Evolutionary conservation across 2,329 filamentous ascomycete genomes (phyloP), one percentile per base, ranked within the genome.

Genomic region (Clarireedia homoeocarpa): DNA sequence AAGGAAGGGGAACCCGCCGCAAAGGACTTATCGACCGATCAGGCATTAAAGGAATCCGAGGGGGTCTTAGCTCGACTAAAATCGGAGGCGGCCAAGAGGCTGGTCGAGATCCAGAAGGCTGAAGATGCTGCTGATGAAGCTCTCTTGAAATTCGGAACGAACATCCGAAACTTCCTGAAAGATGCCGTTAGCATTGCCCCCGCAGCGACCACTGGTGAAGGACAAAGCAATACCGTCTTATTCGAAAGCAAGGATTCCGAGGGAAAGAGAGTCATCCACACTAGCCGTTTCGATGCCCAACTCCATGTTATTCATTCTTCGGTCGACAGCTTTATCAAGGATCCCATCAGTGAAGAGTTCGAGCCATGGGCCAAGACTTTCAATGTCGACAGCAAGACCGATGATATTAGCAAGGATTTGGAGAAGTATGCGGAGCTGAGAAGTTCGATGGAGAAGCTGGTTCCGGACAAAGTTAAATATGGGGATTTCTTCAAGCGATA

Each of bases 81-180:
- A 56, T 73, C 77, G 20, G 89, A 95, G 73, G 91, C 91, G 4
- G 78, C 88, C 26, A 91, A 90, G 72, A 83, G 90, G 48, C 75
- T 97, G 58, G 94, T 89, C 67, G 90, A 96, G 58, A 85, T 97
- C 20, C 89, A 96, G 68, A 83, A 84, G 64, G 94, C 92, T 12
- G 94, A 99, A 72, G 92, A 97, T 68, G 92, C 92, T 4, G 94
- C 94, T 6, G 94, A 99, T 70, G 94, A 97, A 71, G 94, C 94
- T 0, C 81, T 99, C 9, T 75, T 97, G 63, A 89, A 89, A 62
- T 96, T 97, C 66, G 94, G 94, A 23, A 84, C 84, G 57, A 96
- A 94, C 65, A 84, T 99, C 49, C 82, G 89, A 39, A 88, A 92
- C 71, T 97, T 95, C 73, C 76, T 99, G 60, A 83, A 86, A 52